These are phyloP conservation scores for Aspergillus calidoustus DNA, from an alignment of 2,329 filamentous ascomycete species.

Conservation along the genomic window DNA sequence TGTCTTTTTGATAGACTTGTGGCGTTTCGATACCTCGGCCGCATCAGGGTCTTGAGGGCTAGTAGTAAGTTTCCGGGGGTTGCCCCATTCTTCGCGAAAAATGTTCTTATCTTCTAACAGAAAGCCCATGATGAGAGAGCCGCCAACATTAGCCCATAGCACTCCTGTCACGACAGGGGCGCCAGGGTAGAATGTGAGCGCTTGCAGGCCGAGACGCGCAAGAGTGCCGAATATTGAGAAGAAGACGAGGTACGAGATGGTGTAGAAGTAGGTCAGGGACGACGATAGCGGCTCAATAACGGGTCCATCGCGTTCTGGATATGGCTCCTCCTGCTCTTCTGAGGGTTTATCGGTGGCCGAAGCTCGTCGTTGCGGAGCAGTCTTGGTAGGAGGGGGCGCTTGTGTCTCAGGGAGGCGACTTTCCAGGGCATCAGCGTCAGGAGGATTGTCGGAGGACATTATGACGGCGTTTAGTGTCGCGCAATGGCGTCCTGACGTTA, in stretches of 20 bases:
- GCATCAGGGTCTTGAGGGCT: conserved; percentile 28
- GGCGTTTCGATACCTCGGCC: conserved; percentile 50
- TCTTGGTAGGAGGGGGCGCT: conserved; percentile 49
- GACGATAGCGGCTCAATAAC: conserved; percentile 48
- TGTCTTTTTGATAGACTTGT: conserved; percentile 74
- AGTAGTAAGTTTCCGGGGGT: neutral
- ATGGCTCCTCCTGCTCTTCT: conserved; percentile 18
- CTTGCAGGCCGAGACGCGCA: conserved; percentile 77
- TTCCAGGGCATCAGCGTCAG: conserved; percentile 18
- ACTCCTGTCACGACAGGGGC: conserved; percentile 74
- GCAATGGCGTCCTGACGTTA: neutral
- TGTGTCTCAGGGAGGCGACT: conserved; percentile 30
- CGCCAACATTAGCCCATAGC: conserved; percentile 86
- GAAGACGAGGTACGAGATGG: conserved; percentile 78
- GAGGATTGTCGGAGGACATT: conserved; percentile 5
- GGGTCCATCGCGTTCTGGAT: conserved; percentile 19
- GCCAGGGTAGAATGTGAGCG: conserved; percentile 77
- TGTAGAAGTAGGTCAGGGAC: conserved; percentile 66
- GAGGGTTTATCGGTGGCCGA: conserved; percentile 35
- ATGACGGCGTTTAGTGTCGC: neutral
- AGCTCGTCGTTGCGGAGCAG: conserved; percentile 43
- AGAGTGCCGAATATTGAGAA: conserved; percentile 86
- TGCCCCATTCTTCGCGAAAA: conserved; percentile 71
- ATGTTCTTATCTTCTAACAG: conserved; percentile 76
- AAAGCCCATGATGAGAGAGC: conserved; percentile 84